Evolutionary conservation across 2,329 filamentous ascomycete species (phyloP), one percentile per base, ranked within the genome.

Genomic region (Fonsecaea erecta): DNA sequence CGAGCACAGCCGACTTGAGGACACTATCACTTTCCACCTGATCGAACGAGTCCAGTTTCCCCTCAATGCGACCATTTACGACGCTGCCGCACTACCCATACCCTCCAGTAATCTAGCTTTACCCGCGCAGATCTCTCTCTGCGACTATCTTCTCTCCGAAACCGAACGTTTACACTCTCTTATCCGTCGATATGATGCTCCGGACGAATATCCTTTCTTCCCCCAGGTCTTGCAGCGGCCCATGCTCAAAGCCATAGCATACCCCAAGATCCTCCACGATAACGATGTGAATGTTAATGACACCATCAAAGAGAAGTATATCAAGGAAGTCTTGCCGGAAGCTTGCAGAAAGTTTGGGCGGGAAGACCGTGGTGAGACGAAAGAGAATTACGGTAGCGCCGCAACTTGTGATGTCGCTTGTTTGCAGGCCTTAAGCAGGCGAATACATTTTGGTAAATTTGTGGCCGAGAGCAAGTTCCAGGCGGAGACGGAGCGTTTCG

Each of bases 1-100:
- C 12, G n/a, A n/a, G 40, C 54, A 56, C 74, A 99, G 95, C 75
- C 95, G 95, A 21, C 85, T 98, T 18, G 95, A 99, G 81, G 95
- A 99, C 76, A 98, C 94, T 67, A 98, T 99, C 75, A 96, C 92
- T 71, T 97, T 96, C 79, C 91, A 97, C 79, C 84, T 99, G 43
- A 98, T 98, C 75, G 95, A 99, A 81, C 90, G 95, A 46, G 94
- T 94, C n/a, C 95, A 99, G 78, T 99, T 98, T 78, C 92, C 94
- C 3, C 85, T 96, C 70, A 98, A 97, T 81, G 83, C 86, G 75
- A 92, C 88, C 73, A 93, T 98, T 78, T 99, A 99, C 81, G 78
- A 82, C 12, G 86, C 92, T 7, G 90, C 90, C 66, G 91, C 90
- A n/a, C 84, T 98, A 52, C 82, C 86, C 34, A 90, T 98, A 68